These are phyloP conservation scores for Plasmodium gonderi DNA, from an alignment of 169 alveolate species.

Conservation along the genomic window DNA sequence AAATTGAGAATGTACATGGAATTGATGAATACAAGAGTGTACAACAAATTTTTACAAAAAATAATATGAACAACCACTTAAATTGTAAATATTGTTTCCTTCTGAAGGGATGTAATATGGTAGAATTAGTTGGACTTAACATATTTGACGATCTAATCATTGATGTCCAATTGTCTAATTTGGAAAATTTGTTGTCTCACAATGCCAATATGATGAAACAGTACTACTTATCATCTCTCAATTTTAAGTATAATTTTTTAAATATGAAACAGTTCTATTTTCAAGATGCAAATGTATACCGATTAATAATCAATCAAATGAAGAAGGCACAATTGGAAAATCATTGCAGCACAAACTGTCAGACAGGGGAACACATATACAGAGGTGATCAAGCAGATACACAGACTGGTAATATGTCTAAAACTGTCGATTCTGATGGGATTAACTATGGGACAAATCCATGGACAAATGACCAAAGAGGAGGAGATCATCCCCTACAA, in stretches of 20 bases:
- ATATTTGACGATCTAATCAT: conserved; percentile 1
- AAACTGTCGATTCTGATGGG: no score
- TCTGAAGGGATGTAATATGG: neutral
- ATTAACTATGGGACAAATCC: no score
- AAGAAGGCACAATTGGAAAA: neutral
- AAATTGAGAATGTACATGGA: neutral
- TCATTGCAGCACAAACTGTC: no score
- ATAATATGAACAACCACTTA: neutral
- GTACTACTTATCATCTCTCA: conserved; percentile 35
- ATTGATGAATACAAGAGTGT: neutral
- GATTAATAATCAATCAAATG: neutral
- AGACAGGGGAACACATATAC: neutral
- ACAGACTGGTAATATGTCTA: no score
- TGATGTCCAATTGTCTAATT: neutral
- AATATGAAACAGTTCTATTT: conserved; percentile 35
- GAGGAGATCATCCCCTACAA: neutral
- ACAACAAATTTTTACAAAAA: no score
- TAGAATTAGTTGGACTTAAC: conserved; percentile 7
- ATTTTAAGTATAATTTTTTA: conserved; percentile 22
- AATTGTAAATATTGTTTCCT: conserved; percentile 24
- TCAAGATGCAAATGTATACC: conserved; percentile 9
- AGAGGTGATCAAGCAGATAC: no score
- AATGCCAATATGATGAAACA: neutral
- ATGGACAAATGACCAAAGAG: neutral
- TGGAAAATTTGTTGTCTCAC: neutral